Evolutionary conservation across 768 basidiomycete species (phyloP).

Genomic region (Russula emetica): DNA sequence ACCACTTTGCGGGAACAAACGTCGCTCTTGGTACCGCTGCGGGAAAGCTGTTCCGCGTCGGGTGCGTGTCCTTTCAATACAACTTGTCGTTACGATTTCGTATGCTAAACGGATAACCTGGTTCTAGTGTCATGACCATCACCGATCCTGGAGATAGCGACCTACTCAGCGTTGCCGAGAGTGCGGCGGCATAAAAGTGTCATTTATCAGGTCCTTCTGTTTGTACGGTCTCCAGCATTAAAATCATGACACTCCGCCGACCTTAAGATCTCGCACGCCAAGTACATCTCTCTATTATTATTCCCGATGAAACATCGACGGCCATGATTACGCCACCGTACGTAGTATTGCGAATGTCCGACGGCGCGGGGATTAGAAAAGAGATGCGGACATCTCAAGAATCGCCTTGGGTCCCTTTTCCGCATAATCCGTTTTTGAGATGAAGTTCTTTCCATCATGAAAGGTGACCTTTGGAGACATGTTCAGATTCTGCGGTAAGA

Average conservation of each 20-base stretch:
- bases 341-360: background rate
- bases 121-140: constrained; percentile 89
- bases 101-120: background rate
- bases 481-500: background rate
- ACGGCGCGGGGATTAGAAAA: constrained; percentile 43
- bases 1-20: constrained; percentile 97
- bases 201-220: constrained; percentile 8
- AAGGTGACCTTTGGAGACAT: constrained; percentile 57
- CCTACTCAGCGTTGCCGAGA: constrained; percentile 82
- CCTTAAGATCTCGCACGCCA: background rate
- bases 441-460: constrained; percentile 69
- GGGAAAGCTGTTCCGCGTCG: constrained; percentile 98
- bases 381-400: constrained; percentile 70
- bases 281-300: background rate
- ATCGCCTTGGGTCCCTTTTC: constrained; percentile 68
- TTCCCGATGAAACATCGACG: background rate
- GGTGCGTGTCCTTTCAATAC: constrained; percentile 45
- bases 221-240: constrained; percentile 28
- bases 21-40: constrained; percentile 98
- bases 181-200: constrained; percentile 50
- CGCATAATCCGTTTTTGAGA: constrained; percentile 76
- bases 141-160: constrained; percentile 96
- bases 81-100: background rate
- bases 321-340: background rate
- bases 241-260: constrained; percentile 21